Percentiles rank a stretch among this genome's conserved stretches.
These are phyloP conservation scores for Teratosphaeria epicoccoides DNA, from an alignment of 2,329 filamentous ascomycete genomes.

Conservation along the genomic window DNA sequence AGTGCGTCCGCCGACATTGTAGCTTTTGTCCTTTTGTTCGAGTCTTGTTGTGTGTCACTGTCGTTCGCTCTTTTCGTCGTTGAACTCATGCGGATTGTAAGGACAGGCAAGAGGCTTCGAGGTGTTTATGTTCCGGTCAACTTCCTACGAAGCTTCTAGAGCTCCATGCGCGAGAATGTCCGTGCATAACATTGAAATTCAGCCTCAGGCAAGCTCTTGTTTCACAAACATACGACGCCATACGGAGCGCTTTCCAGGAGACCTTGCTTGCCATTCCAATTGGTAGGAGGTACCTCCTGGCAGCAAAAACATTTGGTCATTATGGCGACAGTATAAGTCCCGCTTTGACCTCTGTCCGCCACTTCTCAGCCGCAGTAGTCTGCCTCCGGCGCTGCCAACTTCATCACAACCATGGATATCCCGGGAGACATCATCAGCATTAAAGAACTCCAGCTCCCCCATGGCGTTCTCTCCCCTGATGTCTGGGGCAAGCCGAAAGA, in stretches of 20 bases:
- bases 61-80: neutral
- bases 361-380: too few species aligned
- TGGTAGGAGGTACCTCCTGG: too few species aligned
- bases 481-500: constrained; percentile 56
- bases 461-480: constrained; percentile 49
- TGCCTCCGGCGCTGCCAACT: too few species aligned
- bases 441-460: constrained; percentile 47
- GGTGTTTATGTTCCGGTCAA: neutral
- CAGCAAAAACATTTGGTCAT: too few species aligned
- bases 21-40: neutral
- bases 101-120: neutral
- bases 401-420: neutral
- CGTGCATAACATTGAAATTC: neutral
- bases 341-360: too few species aligned
- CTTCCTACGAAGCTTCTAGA: neutral
- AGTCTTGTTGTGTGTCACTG: neutral
- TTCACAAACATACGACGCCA: too few species aligned
- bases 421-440: constrained; percentile 43
- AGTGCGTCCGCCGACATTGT: constrained; percentile 55
- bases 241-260: too few species aligned
- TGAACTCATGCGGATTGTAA: neutral
- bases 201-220: neutral
- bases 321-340: too few species aligned
- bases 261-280: too few species aligned
- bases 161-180: neutral